Base-by-base conservation (phyloP, 352 stramenopile species). In the Phytophthora citricola region DNA sequence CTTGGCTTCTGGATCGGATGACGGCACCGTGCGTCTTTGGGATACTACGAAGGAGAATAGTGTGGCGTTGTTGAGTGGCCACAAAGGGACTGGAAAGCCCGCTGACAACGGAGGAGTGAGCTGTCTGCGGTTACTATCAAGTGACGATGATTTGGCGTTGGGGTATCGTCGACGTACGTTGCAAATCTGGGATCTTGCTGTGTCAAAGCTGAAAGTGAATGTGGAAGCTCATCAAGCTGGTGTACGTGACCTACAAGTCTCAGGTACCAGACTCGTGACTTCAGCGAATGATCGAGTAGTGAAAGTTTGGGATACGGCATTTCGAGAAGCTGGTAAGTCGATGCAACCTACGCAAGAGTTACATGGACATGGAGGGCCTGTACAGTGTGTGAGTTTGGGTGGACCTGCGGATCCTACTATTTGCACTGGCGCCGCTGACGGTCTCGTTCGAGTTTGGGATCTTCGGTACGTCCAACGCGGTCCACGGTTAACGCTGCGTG, bases 361-460 rank as follows among this genome's bases (percentile, higher is more conserved):
- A 1, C 62, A 77, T 24, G 79, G 78, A 17, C 87, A 95, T 59
- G 76, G 74, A 20, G 87, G 83, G 1, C 87, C 87, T 12, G 85
- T 91, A 12, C 76, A 82, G 6, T 92, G 85, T 59, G 66, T 95
- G 12, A 84, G 76, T 44, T 73, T 93, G 1, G 87, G 87, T 38
- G 87, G 87, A 4, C 83, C 85, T 6, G 85, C 82, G 0, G 87
- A 93, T 41, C 85, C 85, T 11, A 95, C 83, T 24, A 83, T 95
- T 45, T 95, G 83, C 58, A 93, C 87, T 0, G 86, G 85, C 26
- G 69, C 85, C 0, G 79, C 82, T 3, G 87, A 95, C 59, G 85
- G 87, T 34, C 53, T 90, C 29, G 82, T 95, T 55, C 85, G 84
- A 22, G 81, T 95, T 45, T 95, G 87, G 87, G 85, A 95, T 58